Evolutionary conservation across 441 rosid species (phyloP).

Genomic region (Hura crepitans): DNA sequence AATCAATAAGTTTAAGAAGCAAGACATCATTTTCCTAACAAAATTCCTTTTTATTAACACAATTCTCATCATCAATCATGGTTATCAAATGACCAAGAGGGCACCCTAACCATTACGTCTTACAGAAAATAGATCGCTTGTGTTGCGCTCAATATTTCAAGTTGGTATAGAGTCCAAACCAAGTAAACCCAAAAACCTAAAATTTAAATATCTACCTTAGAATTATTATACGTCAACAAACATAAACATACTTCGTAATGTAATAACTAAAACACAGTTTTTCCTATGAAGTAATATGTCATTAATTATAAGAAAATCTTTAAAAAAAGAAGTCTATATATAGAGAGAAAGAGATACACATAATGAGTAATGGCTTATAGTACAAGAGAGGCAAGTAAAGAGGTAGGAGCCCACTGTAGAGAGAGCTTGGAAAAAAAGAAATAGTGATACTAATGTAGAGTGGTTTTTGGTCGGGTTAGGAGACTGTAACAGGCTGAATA

Average conservation of each 20-base stretch:
- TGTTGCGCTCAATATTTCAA: conserved; percentile 32
- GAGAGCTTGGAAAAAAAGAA: conserved; percentile 14
- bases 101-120: not conserved
- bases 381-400: conserved; percentile 17
- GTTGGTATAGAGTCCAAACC: conserved; percentile 32
- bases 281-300: too few relatives aligned
- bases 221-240: too few relatives aligned
- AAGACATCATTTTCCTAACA: conserved; percentile 20
- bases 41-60: not conserved
- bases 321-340: not conserved
- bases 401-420: conserved; percentile 14
- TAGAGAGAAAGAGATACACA: not conserved
- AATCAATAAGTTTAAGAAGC: not conserved
- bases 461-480: not conserved
- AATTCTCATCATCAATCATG: conserved; percentile 27
- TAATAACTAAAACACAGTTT: too few relatives aligned
- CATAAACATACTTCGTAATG: too few relatives aligned
- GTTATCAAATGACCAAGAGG: not conserved
- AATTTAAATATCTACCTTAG: too few relatives aligned
- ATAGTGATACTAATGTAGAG: not conserved
- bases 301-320: too few relatives aligned
- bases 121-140: conserved; percentile 29
- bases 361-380: not conserved
- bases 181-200: conserved; percentile 22
- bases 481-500: not conserved